Evolutionary conservation across 169 alveolate species (phyloP).

Genomic region (Plasmodium knowlesi): DNA sequence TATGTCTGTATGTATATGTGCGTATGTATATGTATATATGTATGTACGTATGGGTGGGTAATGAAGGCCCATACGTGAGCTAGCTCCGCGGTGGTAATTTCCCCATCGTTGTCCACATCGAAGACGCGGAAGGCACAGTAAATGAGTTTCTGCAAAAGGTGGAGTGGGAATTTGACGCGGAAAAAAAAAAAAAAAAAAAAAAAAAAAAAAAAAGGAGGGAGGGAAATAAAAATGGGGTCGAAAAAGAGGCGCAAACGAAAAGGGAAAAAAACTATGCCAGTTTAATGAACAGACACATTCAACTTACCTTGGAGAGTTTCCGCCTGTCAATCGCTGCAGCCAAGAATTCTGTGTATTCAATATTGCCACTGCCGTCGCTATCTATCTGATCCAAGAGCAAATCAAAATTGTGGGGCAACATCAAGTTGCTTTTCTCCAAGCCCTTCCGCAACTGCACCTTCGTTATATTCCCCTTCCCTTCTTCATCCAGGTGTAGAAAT

Average conservation of each 20-base stretch:
- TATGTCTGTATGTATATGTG: background rate
- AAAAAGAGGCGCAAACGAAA: background rate
- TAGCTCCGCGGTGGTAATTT: conserved; percentile 84
- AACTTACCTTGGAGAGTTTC: conserved; percentile 28
- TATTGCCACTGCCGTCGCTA: conserved; percentile 90
- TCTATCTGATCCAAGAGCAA: conserved; percentile 87
- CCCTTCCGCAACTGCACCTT: conserved; percentile 78
- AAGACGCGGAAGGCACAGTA: conserved; percentile 87
- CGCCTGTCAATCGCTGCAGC: conserved; percentile 86
- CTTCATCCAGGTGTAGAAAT: conserved; percentile 77
- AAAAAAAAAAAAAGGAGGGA: too few relatives aligned
- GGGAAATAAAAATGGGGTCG: too few relatives aligned
- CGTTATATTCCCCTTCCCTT: conserved; percentile 80
- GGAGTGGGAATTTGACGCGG: too few relatives aligned
- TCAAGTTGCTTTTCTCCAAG: conserved; percentile 75
- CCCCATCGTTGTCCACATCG: conserved; percentile 87
- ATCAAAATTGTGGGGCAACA: conserved; percentile 82
- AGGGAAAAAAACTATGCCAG: background rate
- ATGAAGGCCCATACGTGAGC: conserved; percentile 76
- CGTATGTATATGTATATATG: background rate
- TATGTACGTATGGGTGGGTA: conserved; percentile 4
- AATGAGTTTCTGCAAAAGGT: conserved; percentile 67
- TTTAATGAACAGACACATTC: background rate
- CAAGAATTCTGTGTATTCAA: conserved; percentile 88
- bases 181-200: too few relatives aligned